These are phyloP conservation scores for Apophysomyces ossiformis DNA, from an alignment of 371 early-diverging fungal genomes.

Conservation along the genomic window DNA sequence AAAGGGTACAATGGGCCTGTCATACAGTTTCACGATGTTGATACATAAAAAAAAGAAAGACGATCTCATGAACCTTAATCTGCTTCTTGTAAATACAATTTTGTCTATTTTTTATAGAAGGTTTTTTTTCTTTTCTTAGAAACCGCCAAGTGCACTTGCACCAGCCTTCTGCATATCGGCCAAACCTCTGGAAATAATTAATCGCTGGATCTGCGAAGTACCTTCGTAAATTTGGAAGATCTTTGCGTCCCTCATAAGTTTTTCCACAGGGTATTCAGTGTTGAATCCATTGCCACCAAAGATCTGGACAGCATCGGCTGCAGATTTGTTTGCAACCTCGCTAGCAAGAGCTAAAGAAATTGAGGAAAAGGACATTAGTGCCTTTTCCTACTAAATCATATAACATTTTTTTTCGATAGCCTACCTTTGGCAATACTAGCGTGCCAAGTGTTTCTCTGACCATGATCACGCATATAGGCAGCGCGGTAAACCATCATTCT, in stretches of 20 bases:
- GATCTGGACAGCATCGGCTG: constrained; percentile 95
- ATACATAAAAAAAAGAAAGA: neutral
- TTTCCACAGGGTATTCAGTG: constrained; percentile 87
- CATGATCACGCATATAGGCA: constrained; percentile 87
- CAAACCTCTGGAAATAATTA: constrained; percentile 83
- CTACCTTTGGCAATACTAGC: constrained; percentile 93
- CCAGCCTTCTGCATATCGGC: constrained; percentile 59
- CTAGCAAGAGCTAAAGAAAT: constrained; percentile 68
- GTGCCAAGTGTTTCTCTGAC: constrained; percentile 89
- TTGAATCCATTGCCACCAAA: constrained; percentile 97
- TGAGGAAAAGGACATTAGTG: neutral
- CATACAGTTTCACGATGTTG: constrained; percentile 41
- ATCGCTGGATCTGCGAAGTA: constrained; percentile 93
- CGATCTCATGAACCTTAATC: neutral
- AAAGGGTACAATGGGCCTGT: constrained; percentile 47
- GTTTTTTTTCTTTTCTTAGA: constrained; percentile 24
- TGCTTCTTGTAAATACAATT: neutral
- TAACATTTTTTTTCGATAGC: neutral
- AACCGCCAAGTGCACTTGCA: constrained; percentile 47
- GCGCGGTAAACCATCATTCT: constrained; percentile 86
- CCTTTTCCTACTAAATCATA: neutral
- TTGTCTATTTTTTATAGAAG: neutral
- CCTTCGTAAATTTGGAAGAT: constrained; percentile 98
- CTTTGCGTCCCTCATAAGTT: constrained; percentile 91
- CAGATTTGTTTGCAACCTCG: constrained; percentile 95